Conservation (phyloP, 2,329 filamentous ascomycete genomes). For the Xylaria sp. region DNA sequence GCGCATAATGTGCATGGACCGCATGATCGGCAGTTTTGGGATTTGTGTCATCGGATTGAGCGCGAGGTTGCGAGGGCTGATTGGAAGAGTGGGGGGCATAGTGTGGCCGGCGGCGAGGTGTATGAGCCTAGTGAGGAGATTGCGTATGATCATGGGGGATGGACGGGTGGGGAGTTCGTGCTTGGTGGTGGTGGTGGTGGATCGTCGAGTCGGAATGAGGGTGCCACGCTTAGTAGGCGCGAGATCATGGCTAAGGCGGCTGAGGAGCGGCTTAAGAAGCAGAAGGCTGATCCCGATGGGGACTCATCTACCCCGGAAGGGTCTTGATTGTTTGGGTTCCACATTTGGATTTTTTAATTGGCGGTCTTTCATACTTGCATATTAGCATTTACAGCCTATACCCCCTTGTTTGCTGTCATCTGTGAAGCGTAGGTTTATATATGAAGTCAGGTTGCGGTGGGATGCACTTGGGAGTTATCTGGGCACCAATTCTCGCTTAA, state of each 20-base stretch:
- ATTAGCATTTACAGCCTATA: conserved; percentile 24
- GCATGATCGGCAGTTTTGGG: conserved; percentile 91
- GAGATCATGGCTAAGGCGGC: conserved; percentile 81
- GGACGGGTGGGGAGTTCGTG: conserved; percentile 83
- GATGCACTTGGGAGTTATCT: background rate
- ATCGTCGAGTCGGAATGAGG: conserved; percentile 9
- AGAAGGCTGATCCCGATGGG: conserved; percentile 40
- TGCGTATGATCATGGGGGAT: conserved; percentile 76
- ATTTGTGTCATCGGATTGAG: conserved; percentile 87
- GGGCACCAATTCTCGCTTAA: background rate
- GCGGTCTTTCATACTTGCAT: background rate
- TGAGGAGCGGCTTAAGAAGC: conserved; percentile 71
- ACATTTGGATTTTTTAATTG: background rate
- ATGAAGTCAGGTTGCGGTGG: background rate
- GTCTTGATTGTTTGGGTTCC: conserved; percentile 22
- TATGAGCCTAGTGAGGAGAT: conserved; percentile 66
- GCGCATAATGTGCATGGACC: conserved; percentile 89
- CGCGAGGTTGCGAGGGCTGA: conserved; percentile 83
- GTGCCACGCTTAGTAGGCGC: conserved; percentile 67
- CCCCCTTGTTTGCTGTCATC: conserved; percentile 19
- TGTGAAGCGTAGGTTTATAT: conserved; percentile 4
- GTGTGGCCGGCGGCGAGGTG: conserved; percentile 72
- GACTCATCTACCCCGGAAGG: conserved; percentile 34
- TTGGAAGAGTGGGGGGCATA: conserved; percentile 77
- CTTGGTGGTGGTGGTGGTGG: conserved; percentile 63